A percentile compares a stretch with the other conserved stretches of the same genome.
Conservation (phyloP, 768 basidiomycete species). For the Leccinum imitatum region DNA sequence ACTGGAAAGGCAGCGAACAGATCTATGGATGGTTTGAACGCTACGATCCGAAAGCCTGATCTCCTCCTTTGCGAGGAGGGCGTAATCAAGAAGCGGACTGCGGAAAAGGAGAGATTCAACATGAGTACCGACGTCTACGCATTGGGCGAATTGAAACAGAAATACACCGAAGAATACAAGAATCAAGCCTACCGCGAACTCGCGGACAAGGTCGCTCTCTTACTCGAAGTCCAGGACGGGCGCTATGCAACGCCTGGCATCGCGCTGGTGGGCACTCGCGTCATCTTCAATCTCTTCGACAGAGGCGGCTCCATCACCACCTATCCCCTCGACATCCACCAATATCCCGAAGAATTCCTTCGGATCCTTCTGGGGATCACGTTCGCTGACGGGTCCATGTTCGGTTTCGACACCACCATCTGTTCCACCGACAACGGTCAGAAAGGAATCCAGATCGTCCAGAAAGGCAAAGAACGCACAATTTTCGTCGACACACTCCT, state of each 20-base stretch:
- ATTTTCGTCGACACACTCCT: neutral
- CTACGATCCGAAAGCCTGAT: neutral
- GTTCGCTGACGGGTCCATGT: neutral
- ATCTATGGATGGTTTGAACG: neutral
- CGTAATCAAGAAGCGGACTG: neutral
- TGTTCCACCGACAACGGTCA: neutral
- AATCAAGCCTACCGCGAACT: neutral
- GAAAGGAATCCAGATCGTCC: neutral
- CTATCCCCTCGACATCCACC: neutral
- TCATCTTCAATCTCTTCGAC: neutral
- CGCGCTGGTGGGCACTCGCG: neutral
- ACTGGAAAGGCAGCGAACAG: neutral
- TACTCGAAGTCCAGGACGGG: neutral
- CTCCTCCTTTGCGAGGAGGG: neutral
- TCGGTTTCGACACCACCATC: neutral
- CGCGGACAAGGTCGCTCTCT: neutral
- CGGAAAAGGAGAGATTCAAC: neutral
- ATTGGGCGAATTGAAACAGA: neutral
- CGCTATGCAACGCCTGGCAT: neutral
- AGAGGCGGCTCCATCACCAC: neutral
- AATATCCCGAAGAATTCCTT: neutral
- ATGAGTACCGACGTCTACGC: neutral
- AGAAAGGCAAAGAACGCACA: neutral
- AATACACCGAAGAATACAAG: neutral
- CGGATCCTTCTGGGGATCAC: neutral